Percentiles rank a stretch among this genome's conserved stretches.
Evolutionary conservation across 2,329 filamentous ascomycete genomes (phyloP).

Genomic region (Colletotrichum sp.): DNA sequence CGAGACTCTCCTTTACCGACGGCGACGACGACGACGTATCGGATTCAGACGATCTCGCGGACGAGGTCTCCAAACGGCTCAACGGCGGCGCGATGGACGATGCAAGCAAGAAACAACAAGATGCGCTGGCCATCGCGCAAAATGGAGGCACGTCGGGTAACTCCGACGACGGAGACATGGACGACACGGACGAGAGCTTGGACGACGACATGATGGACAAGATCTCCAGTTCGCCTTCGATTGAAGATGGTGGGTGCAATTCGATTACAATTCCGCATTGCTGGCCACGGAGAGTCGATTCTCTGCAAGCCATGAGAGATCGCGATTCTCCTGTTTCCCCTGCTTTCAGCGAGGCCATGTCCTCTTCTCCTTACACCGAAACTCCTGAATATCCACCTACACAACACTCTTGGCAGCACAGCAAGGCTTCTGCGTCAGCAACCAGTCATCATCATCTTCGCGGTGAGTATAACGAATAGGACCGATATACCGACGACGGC

Average conservation of each 20-base stretch:
- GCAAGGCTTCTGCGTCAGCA: constrained; percentile 32
- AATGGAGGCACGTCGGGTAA: constrained; percentile 60
- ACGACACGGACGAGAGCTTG: constrained; percentile 75
- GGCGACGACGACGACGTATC: constrained; percentile 45
- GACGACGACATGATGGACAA: constrained; percentile 97
- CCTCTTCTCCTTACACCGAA: constrained; percentile 48
- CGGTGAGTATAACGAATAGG: constrained; percentile 49
- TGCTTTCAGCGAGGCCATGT: constrained; percentile 36
- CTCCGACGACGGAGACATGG: constrained; percentile 66
- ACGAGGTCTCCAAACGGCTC: constrained; percentile 44
- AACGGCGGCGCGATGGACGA: constrained; percentile 30
- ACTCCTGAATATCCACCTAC: constrained; percentile 37
- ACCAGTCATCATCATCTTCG: constrained; percentile 52
- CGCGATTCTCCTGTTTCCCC: constrained; percentile 36
- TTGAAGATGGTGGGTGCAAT: constrained; percentile 94
- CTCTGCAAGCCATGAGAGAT: constrained; percentile 38
- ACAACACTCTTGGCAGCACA: constrained; percentile 29
- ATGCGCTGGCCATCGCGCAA: constrained; percentile 62
- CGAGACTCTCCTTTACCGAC: constrained; percentile 58
- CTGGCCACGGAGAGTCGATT: constrained; percentile 51
- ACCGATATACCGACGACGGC: constrained; percentile 17
- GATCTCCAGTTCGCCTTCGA: constrained; percentile 97
- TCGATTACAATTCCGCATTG: constrained; percentile 37
- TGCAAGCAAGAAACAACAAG: constrained; percentile 36
- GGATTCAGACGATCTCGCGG: constrained; percentile 49